These are phyloP conservation scores for Effrenium voratum DNA, from an alignment of 73 alveolate species.

Conservation along the genomic window DNA sequence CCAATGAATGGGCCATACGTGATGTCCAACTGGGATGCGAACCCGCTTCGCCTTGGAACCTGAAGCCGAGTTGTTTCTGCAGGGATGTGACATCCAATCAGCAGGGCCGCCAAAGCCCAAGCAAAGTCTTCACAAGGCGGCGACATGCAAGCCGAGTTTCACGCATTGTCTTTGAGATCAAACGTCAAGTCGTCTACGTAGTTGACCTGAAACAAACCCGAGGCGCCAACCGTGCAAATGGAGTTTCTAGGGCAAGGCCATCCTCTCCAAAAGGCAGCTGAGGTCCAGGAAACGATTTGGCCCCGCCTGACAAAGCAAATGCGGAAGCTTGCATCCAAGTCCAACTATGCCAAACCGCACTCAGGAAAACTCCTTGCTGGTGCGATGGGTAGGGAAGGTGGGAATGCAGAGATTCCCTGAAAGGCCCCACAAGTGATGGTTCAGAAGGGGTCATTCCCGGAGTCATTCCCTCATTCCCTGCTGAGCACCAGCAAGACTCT, in stretches of 20 bases:
- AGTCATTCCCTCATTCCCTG: too few species aligned
- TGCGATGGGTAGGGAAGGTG: not conserved
- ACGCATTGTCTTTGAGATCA: conserved; percentile 45
- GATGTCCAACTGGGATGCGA: not conserved
- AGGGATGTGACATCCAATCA: not conserved
- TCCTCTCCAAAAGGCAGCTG: conserved; percentile 70
- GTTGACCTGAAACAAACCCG: conserved; percentile 3
- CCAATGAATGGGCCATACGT: not conserved
- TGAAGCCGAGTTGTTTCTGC: not conserved
- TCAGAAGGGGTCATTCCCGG: too few species aligned
- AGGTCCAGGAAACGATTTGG: conserved; percentile 69
- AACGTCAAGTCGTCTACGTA: conserved; percentile 63
- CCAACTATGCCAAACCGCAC: too few species aligned
- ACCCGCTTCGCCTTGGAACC: conserved; percentile 73
- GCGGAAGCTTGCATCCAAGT: not conserved
- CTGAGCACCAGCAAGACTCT: too few species aligned
- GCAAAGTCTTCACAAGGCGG: not conserved
- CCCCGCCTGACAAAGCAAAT: conserved; percentile 11
- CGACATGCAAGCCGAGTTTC: not conserved
- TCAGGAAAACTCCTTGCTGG: not conserved
- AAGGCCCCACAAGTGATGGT: not conserved
- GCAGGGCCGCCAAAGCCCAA: not conserved
- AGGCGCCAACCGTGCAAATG: not conserved
- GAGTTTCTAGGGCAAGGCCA: conserved; percentile 1
- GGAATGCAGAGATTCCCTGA: not conserved